Percentiles rank a stretch among this genome's conserved stretches.
Conservation (phyloP, 2,329 filamentous ascomycete species). For the Pseudodiploospora longispora region DNA sequence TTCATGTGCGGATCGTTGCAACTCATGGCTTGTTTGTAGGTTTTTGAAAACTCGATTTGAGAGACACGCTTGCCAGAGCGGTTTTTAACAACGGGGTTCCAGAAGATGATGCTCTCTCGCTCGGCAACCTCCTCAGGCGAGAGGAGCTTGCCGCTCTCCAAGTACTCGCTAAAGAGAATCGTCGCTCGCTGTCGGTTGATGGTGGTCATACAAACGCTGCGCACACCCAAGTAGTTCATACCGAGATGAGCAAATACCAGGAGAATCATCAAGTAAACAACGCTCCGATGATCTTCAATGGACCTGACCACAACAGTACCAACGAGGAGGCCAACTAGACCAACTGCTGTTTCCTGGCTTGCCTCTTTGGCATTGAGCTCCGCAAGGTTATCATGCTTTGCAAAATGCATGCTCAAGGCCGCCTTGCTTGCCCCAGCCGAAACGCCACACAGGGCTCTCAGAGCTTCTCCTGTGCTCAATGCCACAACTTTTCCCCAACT, state of each 20-base stretch:
- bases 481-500: constrained; percentile 39
- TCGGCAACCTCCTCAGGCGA: constrained; percentile 58
- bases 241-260: constrained; percentile 70
- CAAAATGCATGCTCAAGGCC: constrained; percentile 86
- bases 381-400: constrained; percentile 74
- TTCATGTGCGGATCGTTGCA: constrained; percentile 10
- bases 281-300: constrained; percentile 61
- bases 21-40: constrained; percentile 31
- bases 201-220: constrained; percentile 72
- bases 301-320: constrained; percentile 75
- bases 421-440: constrained; percentile 87
- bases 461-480: constrained; percentile 41
- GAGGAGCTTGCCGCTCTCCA: constrained; percentile 43
- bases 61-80: constrained; percentile 17
- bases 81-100: constrained; percentile 25
- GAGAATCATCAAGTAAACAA: constrained; percentile 63
- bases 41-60: constrained; percentile 33
- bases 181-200: constrained; percentile 82
- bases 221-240: constrained; percentile 81
- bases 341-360: constrained; percentile 90
- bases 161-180: constrained; percentile 58
- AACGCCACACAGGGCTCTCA: constrained; percentile 70
- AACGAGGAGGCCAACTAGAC: constrained; percentile 74
- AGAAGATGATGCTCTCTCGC: constrained; percentile 54
- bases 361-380: constrained; percentile 94